Conservation (phyloP, 192 early-diverging fungal species). For the Rhizoclosmatium sp. region DNA sequence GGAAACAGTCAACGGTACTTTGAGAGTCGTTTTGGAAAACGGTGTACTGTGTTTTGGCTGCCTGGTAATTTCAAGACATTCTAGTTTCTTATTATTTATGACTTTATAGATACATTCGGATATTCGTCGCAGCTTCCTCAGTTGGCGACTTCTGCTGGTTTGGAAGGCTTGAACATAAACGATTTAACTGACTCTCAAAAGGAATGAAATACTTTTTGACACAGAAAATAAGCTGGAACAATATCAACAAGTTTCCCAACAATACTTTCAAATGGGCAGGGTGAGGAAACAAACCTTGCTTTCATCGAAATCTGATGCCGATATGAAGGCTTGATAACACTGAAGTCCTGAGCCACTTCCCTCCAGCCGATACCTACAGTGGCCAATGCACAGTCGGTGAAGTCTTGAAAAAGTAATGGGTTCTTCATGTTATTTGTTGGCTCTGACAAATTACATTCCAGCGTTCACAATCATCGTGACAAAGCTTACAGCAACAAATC, state of each 20-base stretch:
- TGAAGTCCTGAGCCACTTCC: conserved; percentile 86
- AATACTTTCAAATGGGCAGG: conserved; percentile 96
- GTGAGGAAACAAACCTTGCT: background rate
- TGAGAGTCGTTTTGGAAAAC: conserved; percentile 45
- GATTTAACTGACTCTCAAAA: background rate
- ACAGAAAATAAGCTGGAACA: conserved; percentile 99
- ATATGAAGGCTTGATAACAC: conserved; percentile 78
- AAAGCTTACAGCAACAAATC: conserved; percentile 85
- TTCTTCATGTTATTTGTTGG: background rate
- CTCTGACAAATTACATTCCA: conserved; percentile 5
- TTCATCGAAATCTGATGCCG: background rate
- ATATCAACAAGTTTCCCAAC: conserved; percentile 97
- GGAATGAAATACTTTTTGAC: conserved; percentile 94
- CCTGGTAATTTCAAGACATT: conserved; percentile 63
- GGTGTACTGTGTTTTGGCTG: conserved; percentile 83
- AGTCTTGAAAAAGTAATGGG: conserved; percentile 49
- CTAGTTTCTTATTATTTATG: background rate
- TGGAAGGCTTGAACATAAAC: background rate
- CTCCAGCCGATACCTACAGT: conserved; percentile 88
- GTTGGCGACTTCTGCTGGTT: conserved; percentile 76
- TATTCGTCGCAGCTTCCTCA: conserved; percentile 80
- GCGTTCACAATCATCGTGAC: conserved; percentile 89
- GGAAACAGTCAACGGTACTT: background rate
- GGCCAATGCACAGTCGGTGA: conserved; percentile 63
- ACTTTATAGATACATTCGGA: conserved; percentile 35